phyloP scores from a whole-genome alignment of 305 asterid species.

The Fraxinus ornus region DNA sequence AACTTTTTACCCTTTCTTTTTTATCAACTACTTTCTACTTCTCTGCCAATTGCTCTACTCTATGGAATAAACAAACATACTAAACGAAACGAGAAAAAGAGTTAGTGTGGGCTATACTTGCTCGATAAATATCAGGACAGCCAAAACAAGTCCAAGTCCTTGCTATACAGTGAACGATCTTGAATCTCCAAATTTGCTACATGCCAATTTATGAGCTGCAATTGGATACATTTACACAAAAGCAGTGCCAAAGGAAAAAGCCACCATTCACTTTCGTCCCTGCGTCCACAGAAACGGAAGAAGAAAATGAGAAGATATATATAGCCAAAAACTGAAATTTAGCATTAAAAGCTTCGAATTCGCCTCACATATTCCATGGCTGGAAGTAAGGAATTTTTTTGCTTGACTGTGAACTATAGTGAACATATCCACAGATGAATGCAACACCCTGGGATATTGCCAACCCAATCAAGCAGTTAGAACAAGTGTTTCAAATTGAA shows the following conservation, averaged over 20 bases:
- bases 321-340: background rate
- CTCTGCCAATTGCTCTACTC: conserved; percentile 50
- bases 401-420: conserved; percentile 64
- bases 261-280: conserved; percentile 99
- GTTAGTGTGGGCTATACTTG: conserved; percentile 43
- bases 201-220: conserved; percentile 86
- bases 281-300: conserved; percentile 29
- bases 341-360: conserved; percentile 5
- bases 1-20: conserved; percentile 34
- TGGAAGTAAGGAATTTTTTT: conserved; percentile 68
- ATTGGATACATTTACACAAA: conserved; percentile 85
- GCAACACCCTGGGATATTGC: conserved; percentile 65
- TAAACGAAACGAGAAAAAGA: conserved; percentile 48
- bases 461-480: conserved; percentile 10
- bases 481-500: background rate
- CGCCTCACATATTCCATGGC: conserved; percentile 94
- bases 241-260: conserved; percentile 84
- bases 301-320: background rate
- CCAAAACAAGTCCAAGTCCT: conserved; percentile 89
- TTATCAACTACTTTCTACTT: conserved; percentile 39
- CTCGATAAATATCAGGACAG: conserved; percentile 52
- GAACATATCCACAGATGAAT: conserved; percentile 73
- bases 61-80: conserved; percentile 36
- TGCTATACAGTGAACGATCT: conserved; percentile 88
- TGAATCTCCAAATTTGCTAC: conserved; percentile 98